Evolutionary conservation across 2,329 filamentous ascomycete species (phyloP), one percentile per base, ranked within the genome.

Genomic region (Claviceps digitariae): DNA sequence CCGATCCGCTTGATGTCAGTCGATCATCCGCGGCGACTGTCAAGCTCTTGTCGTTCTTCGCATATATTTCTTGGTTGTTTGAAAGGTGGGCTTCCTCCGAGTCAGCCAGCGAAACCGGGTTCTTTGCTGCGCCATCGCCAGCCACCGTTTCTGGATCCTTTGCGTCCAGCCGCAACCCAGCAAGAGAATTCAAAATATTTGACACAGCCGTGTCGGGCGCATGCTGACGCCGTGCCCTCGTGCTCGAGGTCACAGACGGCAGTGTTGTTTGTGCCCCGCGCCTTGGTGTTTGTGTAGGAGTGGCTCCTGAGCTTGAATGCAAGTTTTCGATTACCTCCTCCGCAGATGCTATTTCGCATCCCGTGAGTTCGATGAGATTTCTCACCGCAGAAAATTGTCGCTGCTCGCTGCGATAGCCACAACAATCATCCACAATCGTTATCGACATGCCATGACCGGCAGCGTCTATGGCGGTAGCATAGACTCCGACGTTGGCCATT

Each of bases 391-490:
- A 74, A 46, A 79, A 72, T 60, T 95, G 89, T 45, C 88, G 81
- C 20, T 73, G 67, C 54, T 82, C 79, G 60, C 75, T 82, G 48
- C 87, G 81, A 63, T 84, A 95, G 12, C 90, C 90, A 53, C 95
- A 81, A 66, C 90, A 96, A 65, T 97, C 90, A 51, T 93, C 84
- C 41, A 97, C 73, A 13, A 97, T 73, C 5, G 86, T 93, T 62
- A 96, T 88, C n/a, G 81, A 76, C 62, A 95, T 83, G 4, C 90
- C 93, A 66, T 96, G 86, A 21, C 86, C 81, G 1, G 88, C 90
- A 12, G 91, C 93, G 63, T 96, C 93, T 57, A 95, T 76, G 3
- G 90, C 90, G 1, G 91, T 96, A 8, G 93, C 91, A 64, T 93
- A 90, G 48, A 97, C 83, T 34, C 90, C 90, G 38, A 94, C 74